Evolutionary conservation across 2,329 filamentous ascomycete genomes (phyloP).

Genomic region (Colletotrichum endophyticum): DNA sequence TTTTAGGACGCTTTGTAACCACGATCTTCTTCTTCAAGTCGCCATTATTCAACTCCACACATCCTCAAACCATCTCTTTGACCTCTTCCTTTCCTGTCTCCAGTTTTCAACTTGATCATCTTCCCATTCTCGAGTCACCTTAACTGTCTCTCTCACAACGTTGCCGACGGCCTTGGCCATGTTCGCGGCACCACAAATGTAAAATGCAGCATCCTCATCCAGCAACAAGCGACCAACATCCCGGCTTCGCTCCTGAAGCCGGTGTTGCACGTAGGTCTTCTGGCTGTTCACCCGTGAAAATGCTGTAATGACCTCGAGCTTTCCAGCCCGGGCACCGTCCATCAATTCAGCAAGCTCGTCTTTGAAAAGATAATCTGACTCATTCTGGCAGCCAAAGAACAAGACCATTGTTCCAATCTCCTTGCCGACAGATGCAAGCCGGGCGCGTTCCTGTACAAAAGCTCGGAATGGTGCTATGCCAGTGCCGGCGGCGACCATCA

Average conservation of each 20-base stretch:
- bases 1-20: background rate
- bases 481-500: constrained; percentile 58
- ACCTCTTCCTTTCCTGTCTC: background rate
- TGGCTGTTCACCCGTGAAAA: background rate
- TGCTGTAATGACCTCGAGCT: background rate
- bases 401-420: background rate
- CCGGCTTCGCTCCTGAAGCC: background rate
- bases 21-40: background rate
- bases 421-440: background rate
- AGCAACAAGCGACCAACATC: background rate
- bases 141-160: background rate
- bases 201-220: background rate
- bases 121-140: background rate
- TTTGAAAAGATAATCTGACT: background rate
- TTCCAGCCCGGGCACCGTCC: background rate
- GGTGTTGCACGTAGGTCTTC: background rate
- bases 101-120: background rate
- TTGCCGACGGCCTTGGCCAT: background rate
- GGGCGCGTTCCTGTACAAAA: constrained; percentile 16
- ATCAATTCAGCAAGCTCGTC: background rate
- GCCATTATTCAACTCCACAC: background rate
- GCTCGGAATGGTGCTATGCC: constrained; percentile 48
- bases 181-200: background rate
- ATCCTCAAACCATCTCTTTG: background rate
- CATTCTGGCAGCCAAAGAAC: background rate